Base-by-base conservation (phyloP, 768 basidiomycete genomes). In the Collybia sordida region DNA sequence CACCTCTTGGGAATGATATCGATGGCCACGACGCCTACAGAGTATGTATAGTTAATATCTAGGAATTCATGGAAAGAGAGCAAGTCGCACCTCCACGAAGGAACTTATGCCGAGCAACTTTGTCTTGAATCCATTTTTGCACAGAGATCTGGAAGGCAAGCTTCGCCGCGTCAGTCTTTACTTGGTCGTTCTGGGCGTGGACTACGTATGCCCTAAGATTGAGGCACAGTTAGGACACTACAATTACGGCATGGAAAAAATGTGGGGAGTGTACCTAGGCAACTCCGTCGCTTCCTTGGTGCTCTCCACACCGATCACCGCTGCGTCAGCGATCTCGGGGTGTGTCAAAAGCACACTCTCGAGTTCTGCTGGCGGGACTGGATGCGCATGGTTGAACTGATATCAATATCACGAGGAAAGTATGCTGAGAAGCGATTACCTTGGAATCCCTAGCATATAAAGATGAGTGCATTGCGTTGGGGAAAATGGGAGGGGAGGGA, bases 311-410 rank as follows among this genome's bases (percentile, higher is more conserved):
- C 92, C 90, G 49, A 94, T 86, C 17, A 96, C 93, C 8, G 85
- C 92, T 1, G 77, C 79, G 58, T 97, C 93, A 2, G 82, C 85
- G 15, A 96, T 73, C 0, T 86, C 80, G 1, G 86, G 84, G 58
- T 93, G 88, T 4, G 80, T 80, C 14, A 93, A 68, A 0, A 94
- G 76, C 0, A 91, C 70, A 23, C 81, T 79, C 59, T 95, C 93
- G 3, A 95, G 77, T 57, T 93, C 92, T 1, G 93, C 92, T 0
- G 92, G 92, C 6, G 93, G 83, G 15, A 94, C 92, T 31, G n/a
- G n/a, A n/a, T n/a, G n/a, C n/a, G n/a, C n/a, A n/a, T n/a, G n/a
- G n/a, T n/a, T n/a, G n/a, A n/a, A n/a, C n/a, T n/a, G n/a, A n/a
- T n/a, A n/a, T n/a, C n/a, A n/a, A n/a, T n/a, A n/a, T n/a, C 7